These are phyloP conservation scores for Cytospora piceicola DNA, from an alignment of 2,329 filamentous ascomycete genomes.

Conservation along the genomic window DNA sequence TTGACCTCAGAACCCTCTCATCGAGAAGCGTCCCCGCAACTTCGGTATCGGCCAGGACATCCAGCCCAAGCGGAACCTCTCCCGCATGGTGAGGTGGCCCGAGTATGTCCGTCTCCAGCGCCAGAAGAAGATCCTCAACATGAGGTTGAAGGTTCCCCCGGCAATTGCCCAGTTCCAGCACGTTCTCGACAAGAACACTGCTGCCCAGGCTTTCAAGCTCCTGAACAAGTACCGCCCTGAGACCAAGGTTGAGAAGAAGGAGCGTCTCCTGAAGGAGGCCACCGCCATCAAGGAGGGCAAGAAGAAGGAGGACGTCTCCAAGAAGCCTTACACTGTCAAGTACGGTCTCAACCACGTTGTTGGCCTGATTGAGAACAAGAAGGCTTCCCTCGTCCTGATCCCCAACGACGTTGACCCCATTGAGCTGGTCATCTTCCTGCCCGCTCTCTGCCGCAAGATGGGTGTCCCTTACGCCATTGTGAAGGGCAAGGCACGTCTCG, in stretches of 20 bases:
- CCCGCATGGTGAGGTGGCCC: conserved; percentile 99
- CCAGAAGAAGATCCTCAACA: conserved; percentile 91
- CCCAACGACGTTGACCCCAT: conserved; percentile 99
- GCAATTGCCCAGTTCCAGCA: conserved; percentile 97
- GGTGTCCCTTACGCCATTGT: conserved; percentile 98
- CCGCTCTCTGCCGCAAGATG: conserved; percentile 99
- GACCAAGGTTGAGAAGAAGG: conserved; percentile 99
- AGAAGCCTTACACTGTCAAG: conserved; percentile 99
- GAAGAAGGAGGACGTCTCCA: conserved; percentile 99
- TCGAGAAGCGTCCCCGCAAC: conserved; percentile 98
- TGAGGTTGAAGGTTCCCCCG: conserved; percentile 98
- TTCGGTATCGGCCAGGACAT: conserved; percentile 99
- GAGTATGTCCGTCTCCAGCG: conserved; percentile 98
- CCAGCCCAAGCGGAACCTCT: conserved; percentile 93
- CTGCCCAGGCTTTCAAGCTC: conserved; percentile 97
- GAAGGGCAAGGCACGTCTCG: conserved; percentile 99
- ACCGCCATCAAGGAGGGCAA: conserved; percentile 97
- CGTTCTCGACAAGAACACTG: conserved; percentile 95
- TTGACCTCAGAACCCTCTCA: conserved; percentile 82
- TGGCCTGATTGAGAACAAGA: conserved; percentile 98
- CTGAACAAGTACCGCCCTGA: conserved; percentile 99
- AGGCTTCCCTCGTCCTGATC: conserved; percentile 96
- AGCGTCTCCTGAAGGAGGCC: conserved; percentile 97
- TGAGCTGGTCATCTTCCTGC: conserved; percentile 98
- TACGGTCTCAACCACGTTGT: conserved; percentile 99